phyloP scores from a whole-genome alignment of 78 protist genomes.

The Dictyostelium capitatum region DNA sequence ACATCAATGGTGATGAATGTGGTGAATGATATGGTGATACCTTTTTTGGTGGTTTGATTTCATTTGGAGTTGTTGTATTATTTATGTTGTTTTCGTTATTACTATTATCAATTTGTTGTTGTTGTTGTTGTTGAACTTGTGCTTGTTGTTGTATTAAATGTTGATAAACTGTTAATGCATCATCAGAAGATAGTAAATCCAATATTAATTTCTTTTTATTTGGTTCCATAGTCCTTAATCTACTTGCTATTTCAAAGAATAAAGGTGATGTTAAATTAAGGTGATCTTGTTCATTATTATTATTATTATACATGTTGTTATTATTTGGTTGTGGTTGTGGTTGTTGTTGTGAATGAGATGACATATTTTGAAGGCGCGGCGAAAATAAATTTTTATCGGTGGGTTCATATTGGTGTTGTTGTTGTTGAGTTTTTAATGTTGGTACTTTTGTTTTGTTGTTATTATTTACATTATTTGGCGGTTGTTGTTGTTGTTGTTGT shows the following conservation, averaged over 20 bases:
- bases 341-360: not conserved
- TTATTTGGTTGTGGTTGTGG: not conserved
- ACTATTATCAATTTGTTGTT: not conserved
- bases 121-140: not conserved
- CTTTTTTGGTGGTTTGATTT: not conserved
- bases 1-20: conserved; percentile 12
- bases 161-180: not conserved
- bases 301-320: not conserved
- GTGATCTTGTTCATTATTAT: not conserved
- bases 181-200: not conserved
- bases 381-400: not conserved
- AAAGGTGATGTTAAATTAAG: conserved; percentile 12
- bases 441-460: not conserved
- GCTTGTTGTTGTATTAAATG: not conserved
- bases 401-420: no score
- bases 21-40: conserved; percentile 6
- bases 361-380: not conserved
- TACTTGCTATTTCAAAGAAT: not conserved
- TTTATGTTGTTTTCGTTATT: not conserved
- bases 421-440: not conserved
- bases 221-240: not conserved
- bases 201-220: not conserved
- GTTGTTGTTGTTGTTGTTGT: not conserved
- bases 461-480: not conserved
- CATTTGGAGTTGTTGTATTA: not conserved